Conservation (phyloP, 164 flowering plant genomes). For the Santalum album region DNA sequence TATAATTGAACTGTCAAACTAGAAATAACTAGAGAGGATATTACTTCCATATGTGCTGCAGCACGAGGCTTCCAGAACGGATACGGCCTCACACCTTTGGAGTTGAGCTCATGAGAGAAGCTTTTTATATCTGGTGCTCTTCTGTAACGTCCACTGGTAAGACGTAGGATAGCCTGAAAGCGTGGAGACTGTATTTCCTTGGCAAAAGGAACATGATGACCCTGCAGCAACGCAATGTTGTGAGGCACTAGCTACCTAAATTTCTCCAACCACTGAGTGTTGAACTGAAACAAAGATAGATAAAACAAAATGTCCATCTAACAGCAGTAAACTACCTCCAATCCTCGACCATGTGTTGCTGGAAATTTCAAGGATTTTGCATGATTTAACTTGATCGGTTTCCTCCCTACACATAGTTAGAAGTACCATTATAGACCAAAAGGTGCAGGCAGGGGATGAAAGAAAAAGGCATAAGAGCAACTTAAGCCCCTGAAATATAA, state of each 20-base stretch:
- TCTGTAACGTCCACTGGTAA: constrained; percentile 80
- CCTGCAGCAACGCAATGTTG: constrained; percentile 27
- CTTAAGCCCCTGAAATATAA: too few species aligned
- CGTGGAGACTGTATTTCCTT: constrained; percentile 92
- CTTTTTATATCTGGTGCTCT: constrained; percentile 74
- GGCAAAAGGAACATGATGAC: constrained; percentile 36
- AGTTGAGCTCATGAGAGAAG: constrained; percentile 94
- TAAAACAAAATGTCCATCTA: background rate
- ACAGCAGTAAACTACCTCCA: constrained; percentile 40
- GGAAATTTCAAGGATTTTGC: constrained; percentile 47
- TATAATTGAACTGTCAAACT: background rate
- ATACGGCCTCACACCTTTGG: constrained; percentile 84
- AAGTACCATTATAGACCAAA: too few species aligned
- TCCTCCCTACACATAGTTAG: too few species aligned
- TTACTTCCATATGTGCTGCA: constrained; percentile 72
- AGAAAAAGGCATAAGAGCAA: too few species aligned
- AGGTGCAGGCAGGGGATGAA: too few species aligned
- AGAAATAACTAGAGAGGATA: background rate
- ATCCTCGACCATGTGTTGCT: constrained; percentile 21
- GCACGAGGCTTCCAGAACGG: constrained; percentile 87
- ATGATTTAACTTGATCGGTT: constrained; percentile 37
- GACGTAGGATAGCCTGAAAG: constrained; percentile 76
- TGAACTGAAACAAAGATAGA: background rate
- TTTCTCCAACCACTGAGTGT: background rate
- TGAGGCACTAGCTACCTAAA: constrained; percentile 6